Evolutionary conservation across 805 yeast species (phyloP), one percentile per base, ranked within the genome.

Genomic region (Pichia paraexigua): DNA sequence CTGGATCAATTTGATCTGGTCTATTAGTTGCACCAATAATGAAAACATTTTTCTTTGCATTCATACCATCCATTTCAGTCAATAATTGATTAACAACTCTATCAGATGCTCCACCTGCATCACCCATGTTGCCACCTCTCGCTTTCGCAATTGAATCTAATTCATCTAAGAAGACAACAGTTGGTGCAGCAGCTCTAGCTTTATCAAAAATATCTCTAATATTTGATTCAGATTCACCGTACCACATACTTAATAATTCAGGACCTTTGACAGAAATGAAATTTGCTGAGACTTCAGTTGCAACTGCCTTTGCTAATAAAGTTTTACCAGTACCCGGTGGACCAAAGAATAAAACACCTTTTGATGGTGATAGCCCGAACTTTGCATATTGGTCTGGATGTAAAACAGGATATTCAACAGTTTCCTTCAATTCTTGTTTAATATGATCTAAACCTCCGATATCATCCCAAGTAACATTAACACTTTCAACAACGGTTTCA

Each of bases 241-340:
- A 91, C 95, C 96, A 92, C 98, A 92, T 92, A 72, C 96, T 87
- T 68, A 92, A 80, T 69, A 92, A 78, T 74, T 90, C 97, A 39
- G 97, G 97, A 61, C 97, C 97, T 74, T 90, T 90, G 50, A 92
- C 98, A 46, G 96, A 87, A 60, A 94, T 94, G 74, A 94, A 94
- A 71, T 94, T 94, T 37, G 99, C 99, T 56, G 97, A 87, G 40
- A 94, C 98, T 71, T 94, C 99, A 46, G 98, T 94, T 46, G 99
- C 99, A 61, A 94, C 98, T 50, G 99, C 99, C 74, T 94, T 94
- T 45, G 99, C 99, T 64, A 94, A 78, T 66, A 94, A 75, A 5
- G 99, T 94, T 76, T 94, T 94, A 90, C 99, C 99, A 55, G 98
- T 94, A 87, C 99, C 99, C 55, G 99, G 99, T 49, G 99, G 99